Evolutionary conservation across 805 yeast species (phyloP), one percentile per base, ranked within the genome.

Genomic region (baker's yeast (Saccharomyces cerevisiae)): DNA sequence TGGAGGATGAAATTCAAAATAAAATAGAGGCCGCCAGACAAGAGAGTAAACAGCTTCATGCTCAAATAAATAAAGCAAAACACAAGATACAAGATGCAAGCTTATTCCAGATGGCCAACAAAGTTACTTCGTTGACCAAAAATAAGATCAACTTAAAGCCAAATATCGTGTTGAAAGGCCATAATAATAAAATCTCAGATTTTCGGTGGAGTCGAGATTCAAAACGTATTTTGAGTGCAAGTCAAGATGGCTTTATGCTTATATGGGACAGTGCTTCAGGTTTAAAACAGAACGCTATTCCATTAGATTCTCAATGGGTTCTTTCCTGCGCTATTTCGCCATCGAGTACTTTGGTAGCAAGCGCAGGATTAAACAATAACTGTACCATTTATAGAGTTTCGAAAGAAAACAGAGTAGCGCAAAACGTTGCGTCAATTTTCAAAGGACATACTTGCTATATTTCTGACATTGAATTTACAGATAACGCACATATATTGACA

Each of bases 371-470:
- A 56, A 91, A 87, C 56, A 90, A 90, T 65, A 78, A 80, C 29
- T 84, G 95, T 63, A 82, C 92, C 0, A 73, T 90, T 6, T 88
- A 88, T 67, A 75, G 79, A 31, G 65, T 79, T 13, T 66, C 71
- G 2, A 67, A 57, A 54, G 72, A 55, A 21, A 62, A 63, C 43
- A 61, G 68, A 54, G 66, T 73, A 28, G 76, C 73, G 54, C 77
- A 73, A 55, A 68, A 70, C 41, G 73, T 81, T 6, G 74, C 77
- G 31, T 73, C 83, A 4, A 75, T 82, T 2, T 79, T 87, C 65
- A 84, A 86, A 65, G 94, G 94, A 1, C 97, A 91, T 69, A 77
- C 81, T 6, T 92, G 94, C 48, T 91, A 89, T 65, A 80, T 91
- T 4, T 82, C 92, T 0, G 89, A 83, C 59, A 76, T 87, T 57